Evolutionary conservation across 225 moss, liverwort and hornwort species (phyloP).

Genomic region (Physcomitrium patens): DNA sequence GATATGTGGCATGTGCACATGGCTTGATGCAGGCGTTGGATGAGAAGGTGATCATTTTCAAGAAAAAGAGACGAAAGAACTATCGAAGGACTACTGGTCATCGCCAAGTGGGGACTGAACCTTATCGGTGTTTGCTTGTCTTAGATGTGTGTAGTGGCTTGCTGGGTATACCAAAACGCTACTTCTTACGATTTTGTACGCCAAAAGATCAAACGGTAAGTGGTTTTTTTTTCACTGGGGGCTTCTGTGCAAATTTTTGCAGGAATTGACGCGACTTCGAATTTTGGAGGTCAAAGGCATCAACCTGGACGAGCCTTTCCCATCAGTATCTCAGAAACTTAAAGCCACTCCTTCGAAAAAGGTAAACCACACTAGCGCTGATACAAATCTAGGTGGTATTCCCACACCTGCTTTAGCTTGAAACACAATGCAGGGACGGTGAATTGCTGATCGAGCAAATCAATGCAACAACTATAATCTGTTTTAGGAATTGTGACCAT

Average conservation of each 20-base stretch:
- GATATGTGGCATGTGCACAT: neutral
- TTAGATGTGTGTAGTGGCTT: neutral
- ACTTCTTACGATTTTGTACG: neutral
- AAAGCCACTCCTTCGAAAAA: neutral
- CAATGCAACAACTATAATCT: constrained; percentile 4
- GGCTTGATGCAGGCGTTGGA: constrained; percentile 63
- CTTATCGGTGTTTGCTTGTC: neutral
- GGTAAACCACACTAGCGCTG: neutral
- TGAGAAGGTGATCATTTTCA: constrained; percentile 87
- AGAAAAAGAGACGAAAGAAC: constrained; percentile 87
- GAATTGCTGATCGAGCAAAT: constrained; percentile 9
- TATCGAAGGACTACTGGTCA: constrained; percentile 80
- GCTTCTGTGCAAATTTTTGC: constrained; percentile 14
- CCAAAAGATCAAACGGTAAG: neutral
- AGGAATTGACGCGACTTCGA: constrained; percentile 78
- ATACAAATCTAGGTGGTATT: neutral
- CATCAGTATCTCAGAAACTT: neutral
- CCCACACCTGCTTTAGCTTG: constrained; percentile 35
- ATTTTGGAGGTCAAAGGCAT: constrained; percentile 80
- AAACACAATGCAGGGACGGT: neutral
- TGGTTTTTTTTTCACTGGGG: neutral
- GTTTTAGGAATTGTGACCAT: neutral
- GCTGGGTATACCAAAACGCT: neutral
- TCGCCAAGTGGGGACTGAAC: constrained; percentile 63
- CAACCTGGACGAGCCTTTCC: constrained; percentile 12